Evolutionary conservation across 257 asterid species (phyloP).

Genomic region (Nicotiana tabacum): DNA sequence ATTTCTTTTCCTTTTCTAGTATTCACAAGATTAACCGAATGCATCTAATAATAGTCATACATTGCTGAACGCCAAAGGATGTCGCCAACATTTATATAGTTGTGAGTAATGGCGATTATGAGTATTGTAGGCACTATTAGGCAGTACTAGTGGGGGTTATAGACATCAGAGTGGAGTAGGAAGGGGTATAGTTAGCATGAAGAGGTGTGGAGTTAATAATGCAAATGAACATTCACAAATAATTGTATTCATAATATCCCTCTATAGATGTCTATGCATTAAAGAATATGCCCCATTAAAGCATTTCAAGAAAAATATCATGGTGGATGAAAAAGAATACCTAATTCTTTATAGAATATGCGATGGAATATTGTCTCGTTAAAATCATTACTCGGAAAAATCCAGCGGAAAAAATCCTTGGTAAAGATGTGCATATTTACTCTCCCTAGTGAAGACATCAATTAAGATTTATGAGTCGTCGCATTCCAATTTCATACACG

Average conservation of each 20-base stretch:
- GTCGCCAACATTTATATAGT: too few species aligned
- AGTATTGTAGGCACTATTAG: neutral
- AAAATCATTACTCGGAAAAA: too few species aligned
- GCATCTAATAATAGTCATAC: too few species aligned
- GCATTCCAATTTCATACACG: neutral
- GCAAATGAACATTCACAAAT: neutral
- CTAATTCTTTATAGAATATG: too few species aligned
- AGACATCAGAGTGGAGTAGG: neutral
- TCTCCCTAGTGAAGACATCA: too few species aligned
- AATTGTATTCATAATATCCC: neutral
- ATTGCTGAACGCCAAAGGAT: too few species aligned
- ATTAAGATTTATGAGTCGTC: too few species aligned
- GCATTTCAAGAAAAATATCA: neutral
- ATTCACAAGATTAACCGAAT: too few species aligned
- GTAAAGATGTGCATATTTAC: too few species aligned
- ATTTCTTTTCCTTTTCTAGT: too few species aligned
- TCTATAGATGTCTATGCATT: neutral
- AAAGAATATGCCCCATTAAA: neutral
- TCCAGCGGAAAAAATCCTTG: too few species aligned
- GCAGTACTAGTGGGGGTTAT: neutral
- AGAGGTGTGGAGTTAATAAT: neutral
- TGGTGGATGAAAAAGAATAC: neutral
- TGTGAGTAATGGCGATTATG: neutral
- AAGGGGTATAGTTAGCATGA: neutral
- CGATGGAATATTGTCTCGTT: too few species aligned